Percentiles rank a stretch among this genome's conserved stretches.
These are phyloP conservation scores for Ilex asprella DNA, from an alignment of 257 asterid genomes.

Conservation along the genomic window DNA sequence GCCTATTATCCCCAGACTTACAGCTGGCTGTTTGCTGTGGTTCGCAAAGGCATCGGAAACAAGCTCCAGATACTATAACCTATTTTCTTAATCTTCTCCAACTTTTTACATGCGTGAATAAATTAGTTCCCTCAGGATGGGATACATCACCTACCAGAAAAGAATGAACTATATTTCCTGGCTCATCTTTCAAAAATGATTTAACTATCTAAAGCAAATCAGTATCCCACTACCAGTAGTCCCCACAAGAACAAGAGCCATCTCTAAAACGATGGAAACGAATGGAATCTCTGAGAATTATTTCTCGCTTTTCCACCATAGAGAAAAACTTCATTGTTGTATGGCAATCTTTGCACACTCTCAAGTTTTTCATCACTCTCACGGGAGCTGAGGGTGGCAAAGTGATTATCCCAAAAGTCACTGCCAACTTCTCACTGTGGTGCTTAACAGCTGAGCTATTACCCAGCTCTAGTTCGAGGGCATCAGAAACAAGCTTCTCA, in stretches of 20 bases:
- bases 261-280: conserved; percentile 26
- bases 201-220: no score
- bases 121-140: no score
- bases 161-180: no score
- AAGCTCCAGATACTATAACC: no score
- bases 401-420: conserved; percentile 23
- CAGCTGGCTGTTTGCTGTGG: no score
- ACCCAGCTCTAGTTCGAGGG: conserved; percentile 10
- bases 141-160: no score
- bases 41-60: no score
- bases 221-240: conserved; percentile 3
- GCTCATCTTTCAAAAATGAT: no score
- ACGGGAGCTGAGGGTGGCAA: conserved; percentile 8
- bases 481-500: conserved; percentile 9
- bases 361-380: conserved; percentile 18
- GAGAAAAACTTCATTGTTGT: conserved; percentile 21
- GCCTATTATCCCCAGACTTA: no score
- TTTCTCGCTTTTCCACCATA: conserved; percentile 10
- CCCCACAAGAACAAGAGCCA: conserved; percentile 25
- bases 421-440: conserved; percentile 25
- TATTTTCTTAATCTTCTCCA: no score
- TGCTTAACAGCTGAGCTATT: conserved; percentile 11
- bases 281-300: conserved; percentile 23
- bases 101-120: no score
- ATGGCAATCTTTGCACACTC: conserved; percentile 19